Evolutionary conservation across 768 basidiomycete genomes (phyloP), one percentile per base, ranked within the genome.

Genomic region (Podaxis carcinomalis): DNA sequence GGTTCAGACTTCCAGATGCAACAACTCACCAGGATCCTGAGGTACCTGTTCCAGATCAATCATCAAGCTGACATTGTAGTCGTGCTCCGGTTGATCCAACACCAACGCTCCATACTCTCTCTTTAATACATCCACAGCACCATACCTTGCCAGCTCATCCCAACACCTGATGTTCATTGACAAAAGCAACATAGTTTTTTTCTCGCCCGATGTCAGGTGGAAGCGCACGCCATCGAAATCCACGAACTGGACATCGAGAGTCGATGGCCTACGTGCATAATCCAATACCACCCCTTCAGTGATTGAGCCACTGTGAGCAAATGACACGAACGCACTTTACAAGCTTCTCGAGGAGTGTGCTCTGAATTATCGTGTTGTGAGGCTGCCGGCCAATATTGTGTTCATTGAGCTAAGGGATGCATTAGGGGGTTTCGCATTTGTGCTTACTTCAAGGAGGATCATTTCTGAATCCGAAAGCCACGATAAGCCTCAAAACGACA

Each of bases 131-230:
- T 92, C 86, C 35, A 87, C 68, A 1, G 92, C 97, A 49, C 96
- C 97, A 68, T 92, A 96, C 56, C 82, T 79, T 10, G 88, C 88
- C 49, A 99, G 85, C 71, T 98, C 94, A 62, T 89, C 85, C 96
- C 96, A 99, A 78, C 96, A 99, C 52, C 92, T 89, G 61, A 98
- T 95, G 73, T 89, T 88, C 94, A 99, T 98, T 32, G 96, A 98
- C 21, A 99, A 83, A 40, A 92, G 77, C 21, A 98, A 78, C 3
- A 80, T 70, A 0, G 90, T 88, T 79, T 96, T 93, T 70, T 89
- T 86, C 23, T 91, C 86, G 2, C 90, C 90, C 0, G 95, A 95
- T 13, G 92, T 92, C 51, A 98, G 76, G 73, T 90, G 95, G 77
- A 98, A 99, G 47, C 94, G 86, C 57, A 98, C 95, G 52, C 93